Evolutionary conservation across 805 yeast species (phyloP).

Genomic region (Candida coquimbonensis): DNA sequence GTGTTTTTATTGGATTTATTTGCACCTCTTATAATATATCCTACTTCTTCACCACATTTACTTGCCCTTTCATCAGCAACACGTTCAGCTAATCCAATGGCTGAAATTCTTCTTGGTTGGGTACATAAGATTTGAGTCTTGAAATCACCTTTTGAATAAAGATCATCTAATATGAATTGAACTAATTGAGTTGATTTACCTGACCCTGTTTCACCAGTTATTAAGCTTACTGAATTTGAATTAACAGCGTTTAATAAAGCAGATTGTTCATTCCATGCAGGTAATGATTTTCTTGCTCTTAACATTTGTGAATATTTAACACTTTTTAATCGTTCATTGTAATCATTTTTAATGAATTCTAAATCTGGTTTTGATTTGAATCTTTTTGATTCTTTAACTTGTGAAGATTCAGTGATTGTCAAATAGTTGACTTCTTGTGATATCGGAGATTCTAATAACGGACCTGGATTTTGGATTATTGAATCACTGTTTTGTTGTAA

Average conservation of each 20-base stretch:
- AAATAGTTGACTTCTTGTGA: constrained; percentile 3
- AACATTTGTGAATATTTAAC: constrained; percentile 34
- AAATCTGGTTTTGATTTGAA: constrained; percentile 26
- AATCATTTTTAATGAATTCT: constrained; percentile 27
- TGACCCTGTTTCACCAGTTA: constrained; percentile 97
- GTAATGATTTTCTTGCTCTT: constrained; percentile 47
- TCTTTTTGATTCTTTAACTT: constrained; percentile 6
- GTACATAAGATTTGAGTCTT: constrained; percentile 70
- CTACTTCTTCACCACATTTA: constrained; percentile 68
- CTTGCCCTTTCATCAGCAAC: constrained; percentile 71
- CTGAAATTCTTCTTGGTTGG: constrained; percentile 93
- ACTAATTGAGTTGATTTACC: constrained; percentile 95
- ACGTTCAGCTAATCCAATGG: constrained; percentile 90
- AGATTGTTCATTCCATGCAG: constrained; percentile 74
- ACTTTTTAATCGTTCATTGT: constrained; percentile 26
- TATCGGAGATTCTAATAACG: constrained; percentile 33
- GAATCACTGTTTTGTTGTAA: constrained; percentile 51
- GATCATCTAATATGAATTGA: constrained; percentile 74
- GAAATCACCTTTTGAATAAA: constrained; percentile 39
- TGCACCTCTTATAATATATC: constrained; percentile 88
- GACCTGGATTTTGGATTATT: constrained; percentile 71
- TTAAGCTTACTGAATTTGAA: constrained; percentile 56
- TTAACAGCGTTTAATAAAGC: constrained; percentile 51
- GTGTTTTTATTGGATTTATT: constrained; percentile 56
- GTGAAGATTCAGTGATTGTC: neutral